Evolutionary conservation across 164 flowering plant species (phyloP).

Genomic region (Warburgia ugandensis): DNA sequence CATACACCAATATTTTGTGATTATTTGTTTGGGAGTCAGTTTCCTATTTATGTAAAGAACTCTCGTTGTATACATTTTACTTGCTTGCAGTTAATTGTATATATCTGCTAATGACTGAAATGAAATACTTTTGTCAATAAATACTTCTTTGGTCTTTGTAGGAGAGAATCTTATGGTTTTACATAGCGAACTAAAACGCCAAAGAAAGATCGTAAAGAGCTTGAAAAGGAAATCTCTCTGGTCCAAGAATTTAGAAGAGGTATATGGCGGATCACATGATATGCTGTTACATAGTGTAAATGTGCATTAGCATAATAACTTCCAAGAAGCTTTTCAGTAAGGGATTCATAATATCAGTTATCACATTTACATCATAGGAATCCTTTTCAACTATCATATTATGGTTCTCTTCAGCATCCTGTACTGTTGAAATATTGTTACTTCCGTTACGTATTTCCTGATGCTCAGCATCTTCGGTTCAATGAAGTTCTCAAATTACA

Average conservation of each 20-base stretch:
- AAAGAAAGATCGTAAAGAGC: slow-evolving; percentile 74
- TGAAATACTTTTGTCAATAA: not conserved
- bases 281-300: not conserved
- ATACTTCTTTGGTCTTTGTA: slow-evolving; percentile 12
- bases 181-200: slow-evolving; percentile 76
- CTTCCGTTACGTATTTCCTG: not conserved
- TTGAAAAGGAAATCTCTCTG: slow-evolving; percentile 93
- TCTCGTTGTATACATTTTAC: not conserved
- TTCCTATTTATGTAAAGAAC: no score
- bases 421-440: no score
- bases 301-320: not conserved
- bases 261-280: slow-evolving; percentile 16
- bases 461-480: not conserved
- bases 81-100: not conserved
- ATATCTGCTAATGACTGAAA: not conserved
- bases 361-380: no score
- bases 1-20: no score
- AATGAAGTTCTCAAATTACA: not conserved
- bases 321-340: not conserved
- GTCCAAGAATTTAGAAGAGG: slow-evolving; percentile 97
- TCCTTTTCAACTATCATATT: no score
- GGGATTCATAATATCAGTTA: no score
- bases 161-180: slow-evolving; percentile 81
- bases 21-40: no score
- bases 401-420: no score